Conservation (phyloP, 257 asterid species). For the Scutellaria barbata region DNA sequence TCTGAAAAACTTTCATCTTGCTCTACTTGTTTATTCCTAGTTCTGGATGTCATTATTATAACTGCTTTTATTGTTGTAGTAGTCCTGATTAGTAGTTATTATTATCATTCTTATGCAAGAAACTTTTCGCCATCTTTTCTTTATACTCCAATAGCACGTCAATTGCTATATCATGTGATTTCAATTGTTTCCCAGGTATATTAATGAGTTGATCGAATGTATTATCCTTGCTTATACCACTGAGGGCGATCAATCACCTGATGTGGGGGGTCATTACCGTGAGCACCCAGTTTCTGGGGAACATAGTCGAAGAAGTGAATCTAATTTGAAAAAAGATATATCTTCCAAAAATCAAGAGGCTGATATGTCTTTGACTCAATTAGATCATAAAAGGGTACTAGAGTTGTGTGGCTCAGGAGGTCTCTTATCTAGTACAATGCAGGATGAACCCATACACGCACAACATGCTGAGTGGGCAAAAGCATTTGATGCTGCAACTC, state of each 20-base stretch:
- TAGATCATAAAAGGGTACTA: conserved; percentile 48
- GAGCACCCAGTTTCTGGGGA: conserved; percentile 45
- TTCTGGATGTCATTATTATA: background rate
- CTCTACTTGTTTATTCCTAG: background rate
- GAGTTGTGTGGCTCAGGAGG: conserved; percentile 47
- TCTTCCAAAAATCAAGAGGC: conserved; percentile 49
- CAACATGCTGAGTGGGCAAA: conserved; percentile 92
- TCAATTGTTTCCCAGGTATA: conserved; percentile 59
- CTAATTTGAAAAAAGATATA: conserved; percentile 41
- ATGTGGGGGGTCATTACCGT: conserved; percentile 43
- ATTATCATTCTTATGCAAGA: conserved; percentile 9
- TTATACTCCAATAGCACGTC: conserved; percentile 1
- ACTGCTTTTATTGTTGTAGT: background rate
- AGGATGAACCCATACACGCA: conserved; percentile 54
- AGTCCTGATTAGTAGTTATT: conserved; percentile 7
- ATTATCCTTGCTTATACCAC: conserved; percentile 67
- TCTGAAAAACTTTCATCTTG: background rate
- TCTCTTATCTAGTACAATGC: conserved; percentile 39
- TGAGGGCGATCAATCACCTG: conserved; percentile 59
- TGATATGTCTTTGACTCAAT: conserved; percentile 42
- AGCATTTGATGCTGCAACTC: conserved; percentile 87
- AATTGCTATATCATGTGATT: conserved; percentile 16
- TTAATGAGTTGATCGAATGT: conserved; percentile 88
- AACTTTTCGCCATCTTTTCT: background rate
- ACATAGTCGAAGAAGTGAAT: conserved; percentile 51